phyloP scores from a whole-genome alignment of 2,329 filamentous ascomycete species.

The Mollisia scopiformis region DNA sequence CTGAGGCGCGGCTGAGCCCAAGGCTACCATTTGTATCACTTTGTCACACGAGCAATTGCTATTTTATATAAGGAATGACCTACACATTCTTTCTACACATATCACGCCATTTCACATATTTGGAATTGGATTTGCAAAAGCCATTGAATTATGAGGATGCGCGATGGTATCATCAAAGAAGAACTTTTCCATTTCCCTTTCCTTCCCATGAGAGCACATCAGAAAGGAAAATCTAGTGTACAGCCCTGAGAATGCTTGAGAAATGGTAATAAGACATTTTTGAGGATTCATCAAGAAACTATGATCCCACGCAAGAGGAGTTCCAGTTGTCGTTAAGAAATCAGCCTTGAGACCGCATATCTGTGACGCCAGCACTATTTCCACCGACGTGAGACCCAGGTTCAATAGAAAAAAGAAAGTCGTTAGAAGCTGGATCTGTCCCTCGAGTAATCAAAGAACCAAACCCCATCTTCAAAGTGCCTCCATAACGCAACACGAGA shows the following conservation, averaged over 20 bases:
- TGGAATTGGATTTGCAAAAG: background rate
- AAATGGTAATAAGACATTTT: slow-evolving; percentile 42
- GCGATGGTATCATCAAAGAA: slow-evolving; percentile 32
- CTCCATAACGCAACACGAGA: slow-evolving; percentile 24
- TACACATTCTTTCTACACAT: background rate
- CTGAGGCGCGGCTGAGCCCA: background rate
- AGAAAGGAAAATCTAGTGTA: slow-evolving; percentile 40
- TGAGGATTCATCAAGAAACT: slow-evolving; percentile 38
- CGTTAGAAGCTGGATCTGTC: slow-evolving; percentile 30
- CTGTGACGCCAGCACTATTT: slow-evolving; percentile 30
- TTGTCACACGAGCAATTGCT: background rate
- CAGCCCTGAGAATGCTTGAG: slow-evolving; percentile 40
- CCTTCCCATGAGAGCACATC: slow-evolving; percentile 37
- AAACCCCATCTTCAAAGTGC: slow-evolving; percentile 24
- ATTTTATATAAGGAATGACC: background rate
- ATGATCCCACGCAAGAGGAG: slow-evolving; percentile 30
- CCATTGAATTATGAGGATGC: slow-evolving; percentile 18
- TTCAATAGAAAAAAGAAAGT: slow-evolving; percentile 37
- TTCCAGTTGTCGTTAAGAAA: slow-evolving; percentile 35
- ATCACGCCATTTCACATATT: background rate
- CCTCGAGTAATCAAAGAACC: slow-evolving; percentile 27
- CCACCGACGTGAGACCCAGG: slow-evolving; percentile 26
- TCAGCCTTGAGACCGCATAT: slow-evolving; percentile 23
- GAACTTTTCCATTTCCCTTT: slow-evolving; percentile 38
- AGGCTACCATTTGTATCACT: background rate